Base-by-base conservation (phyloP, 208 protist genomes). In the Trypanosoma conorhini region DNA sequence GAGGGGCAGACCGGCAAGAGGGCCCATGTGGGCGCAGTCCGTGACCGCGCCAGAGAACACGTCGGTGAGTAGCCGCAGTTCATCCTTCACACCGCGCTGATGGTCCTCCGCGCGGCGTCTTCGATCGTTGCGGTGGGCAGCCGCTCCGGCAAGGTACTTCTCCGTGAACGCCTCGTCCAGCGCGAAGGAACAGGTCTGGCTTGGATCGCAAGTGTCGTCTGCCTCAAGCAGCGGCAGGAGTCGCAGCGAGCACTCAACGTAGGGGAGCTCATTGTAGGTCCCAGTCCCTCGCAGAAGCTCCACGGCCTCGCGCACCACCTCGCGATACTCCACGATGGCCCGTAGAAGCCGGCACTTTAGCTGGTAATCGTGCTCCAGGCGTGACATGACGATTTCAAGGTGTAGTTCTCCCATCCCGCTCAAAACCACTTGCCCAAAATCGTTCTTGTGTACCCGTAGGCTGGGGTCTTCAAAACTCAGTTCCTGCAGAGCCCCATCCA, bases 341-440 rank as follows among this genome's bases (percentile, higher is more conserved):
- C 87, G 87, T n/a, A 95, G 83, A n/a, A 96, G 80, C 1, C 87
- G 81, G 67, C 87, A 93, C 46, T 95, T 79, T 22, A 97, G 83
- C 35, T 91, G 76, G 77, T 97, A 97, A 76, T 98, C 96, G 60
- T 97, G 76, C 13, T 89, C 79, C 15, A 99, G 91, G 30, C 96
- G 77, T n/a, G 98, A 98, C 61, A 97, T 71, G 40, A 97, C 86
- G 55, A 99, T 97, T 60, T 98, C 89, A 0, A 99, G 81, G 74
- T 99, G 98, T 15, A 98, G 74, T 81, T 98, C 97, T 35, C 97
- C 97, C 97, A 99, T 99, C 51, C 98, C 97, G 59, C 85, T 87
- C 52, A 99, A 85, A 54, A 99, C 96, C 44, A 92, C 87, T 67
- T 98, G 79, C n/a, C 90, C 91, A 64, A 86, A 86, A 50, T 98